Base-by-base conservation (phyloP, 352 stramenopile species). In the Phytopythium montanum region DNA sequence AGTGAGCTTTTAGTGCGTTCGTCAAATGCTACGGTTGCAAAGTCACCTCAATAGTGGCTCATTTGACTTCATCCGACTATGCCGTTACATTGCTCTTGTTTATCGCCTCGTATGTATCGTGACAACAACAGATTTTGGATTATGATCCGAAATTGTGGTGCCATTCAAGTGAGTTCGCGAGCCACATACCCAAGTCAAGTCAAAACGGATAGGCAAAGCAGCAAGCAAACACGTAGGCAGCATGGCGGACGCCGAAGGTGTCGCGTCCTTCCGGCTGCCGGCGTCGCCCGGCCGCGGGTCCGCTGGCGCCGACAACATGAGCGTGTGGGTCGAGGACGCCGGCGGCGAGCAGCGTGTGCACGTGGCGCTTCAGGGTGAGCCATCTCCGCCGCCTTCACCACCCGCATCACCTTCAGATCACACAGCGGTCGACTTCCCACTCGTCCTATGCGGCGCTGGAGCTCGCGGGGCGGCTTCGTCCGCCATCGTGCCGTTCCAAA, bases 401-500 rank as follows among this genome's bases (percentile, higher is more conserved):
- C 18, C 16, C 39, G 18, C 38, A 23, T 5, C 36, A 6, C 18
- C 36, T 2, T 7, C 7, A 16, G 2, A 14, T 12, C 3, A 52
- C 1, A 9, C 23, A n/a, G 51, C 60, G 2, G 59, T 76, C 19
- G 76, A 87, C 44, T 92, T 89, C 55, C 80, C 82, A 23, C 60
- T 90, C 16, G 74, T 88, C 48, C 66, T 85, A 1, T 84, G 73
- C 50, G 73, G 66, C 25, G 61, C 55, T 34, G 60, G 61, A n/a
- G 58, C 53, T 26, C 58, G 41, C 46, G 55, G 25, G 41, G 48
- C 38, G 46, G 29, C 61, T 25, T 86, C 77, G 1, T 81, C 73
- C 2, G 81, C 83, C 21, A 70, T 93, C 33, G 84, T 93, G 48
- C 81, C 84, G 25, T 93, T 93, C 69, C 84, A 93, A 64, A 91